Percentiles rank a stretch among this genome's conserved stretches.
phyloP scores from a whole-genome alignment of 345 rosid species.

The Sonneratia caseolaris region DNA sequence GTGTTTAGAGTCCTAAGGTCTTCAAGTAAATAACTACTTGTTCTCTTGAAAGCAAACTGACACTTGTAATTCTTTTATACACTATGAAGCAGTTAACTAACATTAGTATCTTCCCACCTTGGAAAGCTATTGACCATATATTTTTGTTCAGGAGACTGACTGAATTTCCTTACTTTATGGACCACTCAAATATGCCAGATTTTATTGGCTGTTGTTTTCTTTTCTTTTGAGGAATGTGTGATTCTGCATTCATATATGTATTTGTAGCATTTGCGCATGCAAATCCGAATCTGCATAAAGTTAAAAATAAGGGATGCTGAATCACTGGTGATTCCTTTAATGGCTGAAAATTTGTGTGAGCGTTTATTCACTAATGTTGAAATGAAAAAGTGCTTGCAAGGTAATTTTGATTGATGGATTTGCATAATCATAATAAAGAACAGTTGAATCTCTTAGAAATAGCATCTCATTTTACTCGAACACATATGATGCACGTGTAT shows the following conservation, averaged over 20 bases:
- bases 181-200: background rate
- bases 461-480: background rate
- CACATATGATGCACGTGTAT: background rate
- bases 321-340: background rate
- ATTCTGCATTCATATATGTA: background rate
- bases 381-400: background rate
- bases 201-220: background rate
- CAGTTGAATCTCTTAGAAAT: background rate
- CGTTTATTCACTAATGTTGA: background rate
- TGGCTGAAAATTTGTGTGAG: background rate
- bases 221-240: background rate
- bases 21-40: slow-evolving; percentile 32
- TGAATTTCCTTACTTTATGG: background rate
- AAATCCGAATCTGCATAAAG: background rate
- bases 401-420: background rate
- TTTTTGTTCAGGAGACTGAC: background rate
- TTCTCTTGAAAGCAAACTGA: background rate
- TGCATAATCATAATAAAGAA: background rate
- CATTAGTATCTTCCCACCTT: background rate
- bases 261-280: background rate
- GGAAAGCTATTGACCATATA: background rate
- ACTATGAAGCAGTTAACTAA: background rate
- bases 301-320: background rate
- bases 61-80: background rate
- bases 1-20: slow-evolving; percentile 81